These are phyloP conservation scores for Otatea glauca DNA, from an alignment of 176 grass and related monocot species.

Conservation along the genomic window DNA sequence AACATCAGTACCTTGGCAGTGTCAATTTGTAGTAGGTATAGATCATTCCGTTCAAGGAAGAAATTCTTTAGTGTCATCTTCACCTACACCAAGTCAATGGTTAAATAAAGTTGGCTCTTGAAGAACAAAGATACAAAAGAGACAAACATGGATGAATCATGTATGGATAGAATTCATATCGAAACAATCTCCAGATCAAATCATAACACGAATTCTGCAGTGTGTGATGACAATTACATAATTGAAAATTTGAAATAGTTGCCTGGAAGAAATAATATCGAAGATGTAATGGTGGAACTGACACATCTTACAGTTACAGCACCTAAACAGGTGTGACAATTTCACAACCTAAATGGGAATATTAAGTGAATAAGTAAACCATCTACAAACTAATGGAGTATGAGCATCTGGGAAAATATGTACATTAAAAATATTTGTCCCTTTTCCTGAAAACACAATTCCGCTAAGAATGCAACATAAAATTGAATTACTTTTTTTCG, in stretches of 20 bases:
- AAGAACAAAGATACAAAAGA: background rate
- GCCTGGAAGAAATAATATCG: background rate
- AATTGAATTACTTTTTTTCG: background rate
- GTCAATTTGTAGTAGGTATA: conserved; percentile 73
- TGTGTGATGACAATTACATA: conserved; percentile 4
- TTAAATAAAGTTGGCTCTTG: conserved; percentile 25
- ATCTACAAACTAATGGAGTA: background rate
- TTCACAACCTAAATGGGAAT: background rate
- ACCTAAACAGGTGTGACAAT: background rate
- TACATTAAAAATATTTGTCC: background rate
- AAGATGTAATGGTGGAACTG: background rate
- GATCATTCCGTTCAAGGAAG: conserved; percentile 56
- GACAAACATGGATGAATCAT: conserved; percentile 21
- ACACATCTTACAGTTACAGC: background rate
- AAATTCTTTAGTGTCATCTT: conserved; percentile 73
- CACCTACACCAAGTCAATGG: conserved; percentile 54
- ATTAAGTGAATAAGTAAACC: background rate
- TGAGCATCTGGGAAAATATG: background rate
- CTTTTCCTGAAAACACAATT: background rate
- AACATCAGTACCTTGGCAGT: conserved; percentile 59
- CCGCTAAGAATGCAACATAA: background rate
- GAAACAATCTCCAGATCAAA: background rate
- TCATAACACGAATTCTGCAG: background rate
- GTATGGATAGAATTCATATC: background rate
- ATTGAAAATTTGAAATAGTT: background rate